Base-by-base conservation (phyloP, 1,284 basidiomycete genomes). In the Moesziomyces sp. region DNA sequence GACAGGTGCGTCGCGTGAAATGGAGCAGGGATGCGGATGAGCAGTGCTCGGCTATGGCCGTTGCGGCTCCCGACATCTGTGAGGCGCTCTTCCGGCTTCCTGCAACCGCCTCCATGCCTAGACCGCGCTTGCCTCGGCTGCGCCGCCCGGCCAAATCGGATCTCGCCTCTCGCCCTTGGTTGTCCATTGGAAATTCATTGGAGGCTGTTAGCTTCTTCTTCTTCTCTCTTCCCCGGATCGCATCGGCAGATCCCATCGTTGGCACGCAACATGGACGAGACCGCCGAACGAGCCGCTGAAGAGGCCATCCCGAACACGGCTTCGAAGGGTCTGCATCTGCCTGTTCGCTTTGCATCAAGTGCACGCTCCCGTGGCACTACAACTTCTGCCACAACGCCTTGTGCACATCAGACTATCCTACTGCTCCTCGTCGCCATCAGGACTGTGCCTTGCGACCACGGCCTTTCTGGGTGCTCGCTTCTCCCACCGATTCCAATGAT, bases 41-140 rank as follows among this genome's bases (percentile, higher is more conserved):
- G 45, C 58, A 46, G 45, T 47, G 21, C 38, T 58, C 65, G 59
- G 59, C 59, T 60, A 52, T 49, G 18, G 53, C 28, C 46, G 5
- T 21, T 34, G 65, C 65, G 65, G 65, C 65, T 68, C 65, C 65
- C 55, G 52, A 58, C 38, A 40, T 34, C 16, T 5, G 18, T 18
- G 38, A 40, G 38, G 38, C 38, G 38, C 16, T 3, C 38, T 40
- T 40, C 38, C 38, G 38, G 38, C 16, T 40, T 13, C 6, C 38
- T 16, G 13, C 18, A 40, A 6, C 38, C 38, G 18, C 38, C 16
- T 18, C 38, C 38, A 18, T 18, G 38, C 38, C 38, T 40, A 40
- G 38, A 40, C 38, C 38, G 6, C 38, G 7, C 7, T 7, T 16
- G 18, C 38, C 38, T 40, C 38, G 38, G 38, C 38, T 40, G 16